Evolutionary conservation across 306 rosid species (phyloP).

Genomic region (Potentilla sterilis): DNA sequence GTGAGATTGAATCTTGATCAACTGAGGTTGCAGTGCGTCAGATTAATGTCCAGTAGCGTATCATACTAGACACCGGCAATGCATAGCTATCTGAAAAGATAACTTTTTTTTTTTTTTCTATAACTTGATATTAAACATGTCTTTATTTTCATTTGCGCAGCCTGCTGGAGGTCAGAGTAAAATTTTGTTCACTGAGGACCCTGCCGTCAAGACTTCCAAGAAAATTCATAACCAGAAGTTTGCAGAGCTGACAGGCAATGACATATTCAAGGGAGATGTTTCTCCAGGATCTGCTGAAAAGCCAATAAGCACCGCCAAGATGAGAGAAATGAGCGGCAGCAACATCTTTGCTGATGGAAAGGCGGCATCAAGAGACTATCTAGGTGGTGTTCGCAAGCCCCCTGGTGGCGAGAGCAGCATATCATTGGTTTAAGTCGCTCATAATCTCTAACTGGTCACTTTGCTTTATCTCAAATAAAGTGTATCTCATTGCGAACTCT

Average conservation of each 20-base stretch:
- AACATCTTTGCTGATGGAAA: conserved; percentile 87
- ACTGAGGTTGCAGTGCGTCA: background rate
- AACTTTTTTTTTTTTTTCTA: background rate
- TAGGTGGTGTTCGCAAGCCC: conserved; percentile 81
- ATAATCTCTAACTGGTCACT: conserved; percentile 4
- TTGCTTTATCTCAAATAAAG: background rate
- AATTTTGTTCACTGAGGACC: conserved; percentile 78
- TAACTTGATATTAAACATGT: background rate
- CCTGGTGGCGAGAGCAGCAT: conserved; percentile 98
- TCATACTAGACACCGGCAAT: background rate
- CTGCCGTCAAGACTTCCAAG: conserved; percentile 59
- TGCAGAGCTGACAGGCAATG: conserved; percentile 79
- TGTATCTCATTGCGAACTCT: conserved; percentile 11
- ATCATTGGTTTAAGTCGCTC: conserved; percentile 54
- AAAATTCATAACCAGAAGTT: conserved; percentile 88
- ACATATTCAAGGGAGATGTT: conserved; percentile 74
- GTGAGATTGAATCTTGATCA: background rate
- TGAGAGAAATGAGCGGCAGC: conserved; percentile 89
- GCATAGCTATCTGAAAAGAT: background rate
- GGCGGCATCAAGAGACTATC: conserved; percentile 59
- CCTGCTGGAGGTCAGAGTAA: conserved; percentile 98
- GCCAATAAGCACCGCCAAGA: conserved; percentile 76
- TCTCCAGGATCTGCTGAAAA: conserved; percentile 78
- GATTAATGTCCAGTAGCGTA: background rate
- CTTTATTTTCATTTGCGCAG: conserved; percentile 29